Evolutionary conservation across 441 rosid genomes (phyloP), one percentile per base, ranked within the genome.

Genomic region (Eutrema salsugineum): DNA sequence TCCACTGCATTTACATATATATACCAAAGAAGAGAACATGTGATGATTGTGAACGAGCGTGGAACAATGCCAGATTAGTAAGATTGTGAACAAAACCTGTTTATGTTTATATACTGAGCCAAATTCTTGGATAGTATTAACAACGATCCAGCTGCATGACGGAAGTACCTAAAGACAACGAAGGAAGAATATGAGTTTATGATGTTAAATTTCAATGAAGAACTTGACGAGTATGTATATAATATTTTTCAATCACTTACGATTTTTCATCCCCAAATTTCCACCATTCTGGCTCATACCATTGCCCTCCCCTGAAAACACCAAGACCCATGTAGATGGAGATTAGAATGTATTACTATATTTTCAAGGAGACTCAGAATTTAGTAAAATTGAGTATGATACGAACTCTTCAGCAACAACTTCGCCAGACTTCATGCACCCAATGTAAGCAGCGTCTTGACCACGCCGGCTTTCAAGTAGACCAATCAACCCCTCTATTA

Each of bases 271-370:
- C 97, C 64, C 97, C 96, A 57, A 93, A 91, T 77, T 92, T 95
- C 98, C 98, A 92, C 99, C 99, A 92, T 9, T 95, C 99, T 48
- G 99, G 96, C 80, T 95, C 99, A 69, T 87, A 91, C 99, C 99
- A 95, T 78, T 79, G 88, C 80, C 71, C 86, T 78, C 97, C 97
- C 90, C 98, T 93, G 86, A 71, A 22, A 22, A 82, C 69, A 77
- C 58, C 56, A 76, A 68, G 16, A 64, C 53, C 27, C 55, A 43
- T 50, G 9, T 27, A 19, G 24, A 57, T 8, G 57, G 48, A 28
- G 7, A 24, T 48, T 28, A 42, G 12, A 28, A 48, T 19, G 1
- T 16, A 28, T 9, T 24, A 7, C 27, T 11, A 55, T 39, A 62
- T 44, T 16, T 0, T 42, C 38, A 20, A 71, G 48, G 24, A 27